These are phyloP conservation scores for Psidium guajava DNA, from an alignment of 345 rosid species.

Conservation along the genomic window DNA sequence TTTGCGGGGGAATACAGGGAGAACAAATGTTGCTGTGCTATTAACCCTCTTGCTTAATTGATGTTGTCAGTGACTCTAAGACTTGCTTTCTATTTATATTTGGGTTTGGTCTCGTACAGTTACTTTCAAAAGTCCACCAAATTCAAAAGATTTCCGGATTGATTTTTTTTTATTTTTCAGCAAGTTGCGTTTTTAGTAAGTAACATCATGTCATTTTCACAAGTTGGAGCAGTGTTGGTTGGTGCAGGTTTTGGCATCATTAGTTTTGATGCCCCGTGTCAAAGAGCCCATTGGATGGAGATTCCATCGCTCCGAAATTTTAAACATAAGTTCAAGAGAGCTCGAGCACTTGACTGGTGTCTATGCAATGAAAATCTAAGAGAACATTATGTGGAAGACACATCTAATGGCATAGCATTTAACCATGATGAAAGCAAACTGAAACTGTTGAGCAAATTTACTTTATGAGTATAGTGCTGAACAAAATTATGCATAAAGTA, in stretches of 20 bases:
- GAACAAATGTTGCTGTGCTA: background rate
- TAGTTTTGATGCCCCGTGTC: background rate
- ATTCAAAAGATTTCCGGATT: background rate
- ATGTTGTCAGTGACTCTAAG: background rate
- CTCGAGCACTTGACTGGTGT: background rate
- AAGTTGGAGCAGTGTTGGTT: background rate
- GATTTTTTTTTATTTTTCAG: background rate
- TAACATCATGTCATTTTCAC: background rate
- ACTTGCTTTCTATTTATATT: background rate
- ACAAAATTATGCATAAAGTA: background rate
- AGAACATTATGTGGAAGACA: no score
- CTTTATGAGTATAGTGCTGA: background rate
- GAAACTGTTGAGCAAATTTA: background rate
- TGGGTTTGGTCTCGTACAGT: background rate
- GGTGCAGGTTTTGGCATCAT: background rate
- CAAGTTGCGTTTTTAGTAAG: background rate
- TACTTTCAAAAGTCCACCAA: background rate
- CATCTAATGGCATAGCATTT: no score
- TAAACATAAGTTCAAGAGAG: background rate
- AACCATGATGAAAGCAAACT: background rate
- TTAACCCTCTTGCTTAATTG: background rate
- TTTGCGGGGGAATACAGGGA: background rate
- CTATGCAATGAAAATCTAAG: background rate
- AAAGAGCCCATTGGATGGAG: background rate
- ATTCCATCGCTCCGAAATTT: background rate